Evolutionary conservation across 164 flowering plant genomes (phyloP).

Genomic region (Warburgia ugandensis): DNA sequence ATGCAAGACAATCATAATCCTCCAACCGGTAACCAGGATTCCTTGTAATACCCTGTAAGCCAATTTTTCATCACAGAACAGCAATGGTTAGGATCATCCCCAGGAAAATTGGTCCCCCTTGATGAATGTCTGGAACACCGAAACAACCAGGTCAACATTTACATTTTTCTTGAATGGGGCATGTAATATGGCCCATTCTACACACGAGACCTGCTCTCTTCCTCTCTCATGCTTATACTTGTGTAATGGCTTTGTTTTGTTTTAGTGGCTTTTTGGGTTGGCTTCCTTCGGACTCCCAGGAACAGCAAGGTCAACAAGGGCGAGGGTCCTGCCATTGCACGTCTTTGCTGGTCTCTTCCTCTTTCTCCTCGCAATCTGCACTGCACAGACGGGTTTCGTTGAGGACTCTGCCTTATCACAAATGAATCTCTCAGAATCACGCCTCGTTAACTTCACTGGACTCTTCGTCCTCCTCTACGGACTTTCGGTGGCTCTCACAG

Average conservation of each 20-base stretch:
- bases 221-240: background rate
- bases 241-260: background rate
- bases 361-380: conserved; percentile 46
- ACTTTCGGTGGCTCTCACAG: conserved; percentile 15
- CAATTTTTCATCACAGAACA: too few relatives aligned
- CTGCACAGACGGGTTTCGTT: conserved; percentile 58
- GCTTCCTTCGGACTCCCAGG: conserved; percentile 9
- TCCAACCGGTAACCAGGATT: too few relatives aligned
- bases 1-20: too few relatives aligned
- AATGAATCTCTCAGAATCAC: conserved; percentile 9
- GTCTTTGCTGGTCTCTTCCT: conserved; percentile 36
- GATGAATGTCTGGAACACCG: too few relatives aligned
- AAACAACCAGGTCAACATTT: too few relatives aligned
- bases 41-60: too few relatives aligned
- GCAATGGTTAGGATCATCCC: too few relatives aligned
- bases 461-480: conserved; percentile 53
- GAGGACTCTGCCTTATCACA: conserved; percentile 26
- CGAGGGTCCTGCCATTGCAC: conserved; percentile 5
- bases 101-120: too few relatives aligned
- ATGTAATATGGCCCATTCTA: too few relatives aligned
- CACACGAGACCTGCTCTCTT: too few relatives aligned
- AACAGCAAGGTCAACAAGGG: background rate
- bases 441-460: conserved; percentile 49
- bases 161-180: too few relatives aligned
- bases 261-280: conserved; percentile 19